Evolutionary conservation across 495 filamentous ascomycete genomes (phyloP), one percentile per base, ranked within the genome.

Genomic region (Aspergillus cavernicola): DNA sequence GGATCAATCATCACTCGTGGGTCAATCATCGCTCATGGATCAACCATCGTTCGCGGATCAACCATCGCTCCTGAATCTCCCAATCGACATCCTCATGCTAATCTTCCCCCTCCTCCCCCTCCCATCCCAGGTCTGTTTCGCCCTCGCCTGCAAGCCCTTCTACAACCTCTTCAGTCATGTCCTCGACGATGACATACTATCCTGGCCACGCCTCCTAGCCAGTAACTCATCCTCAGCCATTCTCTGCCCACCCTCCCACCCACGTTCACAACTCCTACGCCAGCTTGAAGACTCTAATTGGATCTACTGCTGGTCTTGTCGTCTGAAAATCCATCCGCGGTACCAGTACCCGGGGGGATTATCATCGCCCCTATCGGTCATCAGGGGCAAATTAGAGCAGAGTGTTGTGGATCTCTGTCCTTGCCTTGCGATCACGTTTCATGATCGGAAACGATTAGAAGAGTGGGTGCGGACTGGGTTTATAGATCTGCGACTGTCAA

Each of bases 321-420:
- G n/a, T n/a, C 31, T 51, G 3, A 55, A 55, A 28, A 9, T 59
- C 11, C 56, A 54, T 29, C 56, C 56, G 42, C 20, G 9, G 1
- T 28, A 4, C 20, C 43, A 15, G 11, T 48, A 13, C 15, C 16
- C 15, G 12, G 22, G 15, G 9, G 8, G 23, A 11, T 13, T 11
- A 18, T 11, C n/a, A 23, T 12, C 13, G 2, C 19, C 5, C 2
- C 10, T 32, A 28, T 11, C 36, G 6, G 1, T 2, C 15, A 6
- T 23, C 6, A 12, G 3, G 12, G 43, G 53, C 37, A 44, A 24
- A 10, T 23, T n/a, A 6, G 2, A 4, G 4, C 6, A 13, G 16
- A 18, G 37, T 18, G 35, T 50, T 7, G 74, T 79, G 35, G 71
- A 53, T 26, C 36, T 58, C 0, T 58, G 55, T 22, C 22, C 68